Percentiles rank a stretch among this genome's conserved stretches.
These are phyloP conservation scores for Tolypocladium sp. DNA, from an alignment of 2,329 filamentous ascomycete species.

Conservation along the genomic window DNA sequence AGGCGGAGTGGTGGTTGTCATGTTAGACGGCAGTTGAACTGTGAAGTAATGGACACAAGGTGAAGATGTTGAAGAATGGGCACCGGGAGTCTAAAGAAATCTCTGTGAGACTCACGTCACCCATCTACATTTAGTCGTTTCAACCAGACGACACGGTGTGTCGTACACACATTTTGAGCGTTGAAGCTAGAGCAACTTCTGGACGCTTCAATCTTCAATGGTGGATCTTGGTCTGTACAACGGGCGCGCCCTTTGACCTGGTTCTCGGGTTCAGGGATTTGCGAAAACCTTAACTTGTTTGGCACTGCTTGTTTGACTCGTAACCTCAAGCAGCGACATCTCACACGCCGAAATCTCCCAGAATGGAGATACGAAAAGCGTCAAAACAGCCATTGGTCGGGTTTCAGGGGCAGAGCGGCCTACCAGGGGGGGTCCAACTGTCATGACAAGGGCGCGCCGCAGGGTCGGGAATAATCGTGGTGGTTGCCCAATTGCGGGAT, in stretches of 20 bases:
- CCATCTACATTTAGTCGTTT: too few relatives aligned
- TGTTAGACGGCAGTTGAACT: background rate
- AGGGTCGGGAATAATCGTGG: background rate
- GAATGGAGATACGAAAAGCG: background rate
- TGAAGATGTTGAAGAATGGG: too few relatives aligned
- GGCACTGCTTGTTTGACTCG: background rate
- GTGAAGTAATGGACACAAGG: too few relatives aligned
- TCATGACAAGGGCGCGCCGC: background rate
- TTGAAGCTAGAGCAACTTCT: background rate
- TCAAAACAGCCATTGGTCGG: background rate
- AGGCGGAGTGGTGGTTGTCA: background rate
- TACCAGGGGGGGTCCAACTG: background rate
- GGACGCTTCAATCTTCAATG: background rate
- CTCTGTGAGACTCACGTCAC: too few relatives aligned
- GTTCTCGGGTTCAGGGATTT: background rate
- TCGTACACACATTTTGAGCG: background rate
- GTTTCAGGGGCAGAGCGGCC: too few relatives aligned
- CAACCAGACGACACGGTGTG: too few relatives aligned
- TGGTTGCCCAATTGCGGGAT: background rate
- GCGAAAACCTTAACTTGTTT: background rate
- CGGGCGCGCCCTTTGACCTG: background rate
- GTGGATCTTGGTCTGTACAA: background rate
- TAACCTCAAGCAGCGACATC: background rate
- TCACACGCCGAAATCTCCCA: background rate
- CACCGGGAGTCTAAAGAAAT: too few relatives aligned